phyloP scores from a whole-genome alignment of 2,329 filamentous ascomycete genomes.

The Diaporthe humulicola region DNA sequence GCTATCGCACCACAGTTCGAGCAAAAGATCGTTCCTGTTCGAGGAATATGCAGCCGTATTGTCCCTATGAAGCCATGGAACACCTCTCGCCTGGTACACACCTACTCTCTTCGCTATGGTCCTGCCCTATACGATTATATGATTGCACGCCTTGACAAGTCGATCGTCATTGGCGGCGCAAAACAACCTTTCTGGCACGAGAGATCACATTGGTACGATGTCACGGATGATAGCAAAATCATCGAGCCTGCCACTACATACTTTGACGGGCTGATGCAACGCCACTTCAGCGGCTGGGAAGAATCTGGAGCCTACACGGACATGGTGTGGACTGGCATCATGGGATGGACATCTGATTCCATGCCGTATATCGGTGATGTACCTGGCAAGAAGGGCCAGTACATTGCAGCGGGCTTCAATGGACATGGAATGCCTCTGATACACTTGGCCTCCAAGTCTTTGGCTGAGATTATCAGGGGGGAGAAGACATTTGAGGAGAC shows the following conservation, averaged over 20 bases:
- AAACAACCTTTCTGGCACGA: conserved; percentile 49
- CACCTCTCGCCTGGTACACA: conserved; percentile 43
- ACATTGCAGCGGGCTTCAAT: conserved; percentile 55
- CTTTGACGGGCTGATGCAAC: conserved; percentile 63
- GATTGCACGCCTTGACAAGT: conserved; percentile 59
- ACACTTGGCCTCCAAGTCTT: conserved; percentile 16
- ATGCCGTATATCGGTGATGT: conserved; percentile 31
- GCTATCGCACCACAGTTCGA: conserved; percentile 70
- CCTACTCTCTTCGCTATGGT: conserved; percentile 45
- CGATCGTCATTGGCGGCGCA: conserved; percentile 55
- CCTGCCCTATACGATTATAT: conserved; percentile 51
- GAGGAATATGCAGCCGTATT: conserved; percentile 57
- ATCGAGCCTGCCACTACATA: conserved; percentile 58
- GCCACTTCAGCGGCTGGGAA: conserved; percentile 63
- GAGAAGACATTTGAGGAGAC: conserved; percentile 33
- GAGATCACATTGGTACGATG: conserved; percentile 58
- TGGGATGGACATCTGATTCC: conserved; percentile 28
- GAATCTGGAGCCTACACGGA: conserved; percentile 51
- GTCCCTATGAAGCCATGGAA: background rate
- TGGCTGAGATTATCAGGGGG: conserved; percentile 16
- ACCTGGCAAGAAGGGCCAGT: conserved; percentile 34
- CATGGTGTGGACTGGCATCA: conserved; percentile 52
- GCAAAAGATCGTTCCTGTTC: conserved; percentile 72
- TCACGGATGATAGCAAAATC: conserved; percentile 58
- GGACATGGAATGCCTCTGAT: conserved; percentile 34